These are phyloP conservation scores for Magnolia sinica DNA, from an alignment of 164 flowering plant species.

Conservation along the genomic window DNA sequence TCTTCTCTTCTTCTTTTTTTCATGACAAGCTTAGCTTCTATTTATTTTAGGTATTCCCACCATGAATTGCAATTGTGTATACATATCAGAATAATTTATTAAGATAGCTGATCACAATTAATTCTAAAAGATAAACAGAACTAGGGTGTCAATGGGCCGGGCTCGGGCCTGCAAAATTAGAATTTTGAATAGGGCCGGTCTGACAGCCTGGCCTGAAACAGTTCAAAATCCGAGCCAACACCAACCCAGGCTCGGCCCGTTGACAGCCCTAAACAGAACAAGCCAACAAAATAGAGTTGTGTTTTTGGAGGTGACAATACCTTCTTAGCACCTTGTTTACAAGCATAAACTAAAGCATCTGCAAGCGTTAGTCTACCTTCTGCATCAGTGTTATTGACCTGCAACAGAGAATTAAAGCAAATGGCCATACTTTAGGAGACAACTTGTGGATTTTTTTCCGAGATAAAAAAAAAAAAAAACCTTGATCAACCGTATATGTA, in stretches of 20 bases:
- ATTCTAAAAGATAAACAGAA: neutral
- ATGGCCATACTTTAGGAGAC: neutral
- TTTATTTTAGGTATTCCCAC: neutral
- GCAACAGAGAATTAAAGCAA: constrained; percentile 7
- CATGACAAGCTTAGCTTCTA: no score
- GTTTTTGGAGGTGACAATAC: constrained; percentile 27
- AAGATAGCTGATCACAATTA: neutral
- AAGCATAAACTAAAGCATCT: constrained; percentile 94
- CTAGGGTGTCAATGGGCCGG: no score
- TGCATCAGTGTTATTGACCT: constrained; percentile 98
- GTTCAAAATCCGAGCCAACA: no score
- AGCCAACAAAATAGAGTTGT: neutral
- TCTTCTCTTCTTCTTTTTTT: no score
- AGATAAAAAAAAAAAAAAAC: no score
- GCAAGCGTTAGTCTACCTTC: constrained; percentile 98
- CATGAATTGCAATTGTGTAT: neutral
- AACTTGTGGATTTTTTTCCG: neutral
- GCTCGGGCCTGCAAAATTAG: no score
- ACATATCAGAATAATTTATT: neutral
- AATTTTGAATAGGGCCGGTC: no score
- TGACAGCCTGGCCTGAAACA: no score
- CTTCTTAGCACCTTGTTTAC: constrained; percentile 96
- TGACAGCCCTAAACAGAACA: neutral
- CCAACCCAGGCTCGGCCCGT: no score
- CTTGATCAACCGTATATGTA: no score